Base-by-base conservation (phyloP, 805 yeast species). In the Candida qinlingensis region DNA sequence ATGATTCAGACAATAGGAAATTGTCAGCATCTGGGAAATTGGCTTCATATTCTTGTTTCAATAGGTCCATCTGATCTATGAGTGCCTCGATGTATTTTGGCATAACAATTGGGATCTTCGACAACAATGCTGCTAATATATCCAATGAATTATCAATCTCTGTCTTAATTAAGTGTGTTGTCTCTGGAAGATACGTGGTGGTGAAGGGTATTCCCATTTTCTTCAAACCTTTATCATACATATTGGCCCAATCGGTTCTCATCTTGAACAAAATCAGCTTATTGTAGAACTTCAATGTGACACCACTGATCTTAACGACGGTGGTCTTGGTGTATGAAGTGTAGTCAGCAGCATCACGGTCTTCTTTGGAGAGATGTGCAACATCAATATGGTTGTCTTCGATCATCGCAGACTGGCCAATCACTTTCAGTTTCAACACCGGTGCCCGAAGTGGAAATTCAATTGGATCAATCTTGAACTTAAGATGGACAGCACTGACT, bases 101-200 rank as follows among this genome's bases (percentile, higher is more conserved):
- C 10, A 51, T 53, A 3, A 64, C 63, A 2, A 72, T 52, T 1
- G 72, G 70, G 0, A 69, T 54, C 8, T 54, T 57, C 7, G 50
- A 45, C 13, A 64, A 54, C 47, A 71, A 46, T 0, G 75, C 74
- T 13, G 59, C 64, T 30, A 67, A 49, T 3, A 64, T 46, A 37
- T 60, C 61, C n/a, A 64, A 49, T 3, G 71, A 59, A 29, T 54
- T 44, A 39, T 51, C 48, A 29, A 55, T 49, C 5, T 44, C 41
- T 25, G 55, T 55, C 46, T 58, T 54, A 19, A 68, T 51, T 13
- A 59, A 49, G 29, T 58, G 64, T 13, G 63, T 58, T 1, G 71
- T 67, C 19, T 53, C 46, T 25, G 44, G 38, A 1, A 41, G 30
- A 13, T 57, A 44, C 11, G 57, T 51, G 4, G 56, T 41, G 30